Base-by-base conservation (phyloP, 2,329 filamentous ascomycete genomes). In the Trichoderma cornu-damae region DNA sequence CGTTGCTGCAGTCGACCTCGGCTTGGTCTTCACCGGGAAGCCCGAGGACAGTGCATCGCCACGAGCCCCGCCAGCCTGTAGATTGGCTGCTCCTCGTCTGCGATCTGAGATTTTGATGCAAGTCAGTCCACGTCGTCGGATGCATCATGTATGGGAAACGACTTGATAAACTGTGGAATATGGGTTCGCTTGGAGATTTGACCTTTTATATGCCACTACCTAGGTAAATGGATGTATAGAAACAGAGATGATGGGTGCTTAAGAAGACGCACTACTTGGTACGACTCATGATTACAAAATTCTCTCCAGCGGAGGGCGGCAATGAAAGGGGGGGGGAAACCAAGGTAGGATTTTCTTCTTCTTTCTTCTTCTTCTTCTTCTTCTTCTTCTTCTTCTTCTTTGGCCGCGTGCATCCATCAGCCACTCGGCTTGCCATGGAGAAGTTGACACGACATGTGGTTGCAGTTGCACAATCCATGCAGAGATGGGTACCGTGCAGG, bases 1-100 rank as follows among this genome's bases (percentile, higher is more conserved):
- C 84, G 65, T 85, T 83, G 51, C 80, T 80, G 73, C 92, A 96
- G 64, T 88, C 80, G 34, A 96, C 75, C 11, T 73, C 76, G 35
- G 83, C 78, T 47, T 81, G 77, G 58, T 78, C 74, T 12, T 72
- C 70, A 18, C 67, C 61, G 1, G 77, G 69, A 12, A 89, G 75
- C 34, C 79, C 79, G 37, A 96, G 79, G 64, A 87, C 83, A 0
- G 91, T 95, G 28, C 86, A 84, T 63, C 89, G 85, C 93, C 93
- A 97, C 53, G 88, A 88, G 43, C 90, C 89, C 65, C 78, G 83
- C 93, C 92, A 96, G 58, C 74, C 56, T 20, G 71, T 66, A 35
- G 63, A 58, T 44, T 64, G 65, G 47, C 60, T 73, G 65, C 69
- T 72, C 35, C 14, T 53, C 8, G 53, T 34, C 11, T 32, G 26